These are phyloP conservation scores for Basidiobolus meristosporus DNA, from an alignment of 371 early-diverging fungal species.

Conservation along the genomic window DNA sequence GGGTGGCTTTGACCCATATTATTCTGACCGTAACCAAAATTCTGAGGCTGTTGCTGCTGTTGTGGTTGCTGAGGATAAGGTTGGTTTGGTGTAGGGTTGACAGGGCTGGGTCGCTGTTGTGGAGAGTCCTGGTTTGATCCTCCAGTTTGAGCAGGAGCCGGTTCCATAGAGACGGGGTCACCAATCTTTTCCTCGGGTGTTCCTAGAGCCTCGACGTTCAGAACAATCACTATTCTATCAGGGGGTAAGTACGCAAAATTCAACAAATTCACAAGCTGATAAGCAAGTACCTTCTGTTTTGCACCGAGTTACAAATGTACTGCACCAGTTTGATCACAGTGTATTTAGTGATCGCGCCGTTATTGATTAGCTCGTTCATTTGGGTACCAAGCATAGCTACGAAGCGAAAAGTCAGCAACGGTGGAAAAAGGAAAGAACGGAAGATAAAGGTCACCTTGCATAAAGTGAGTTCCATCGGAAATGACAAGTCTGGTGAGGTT, in stretches of 20 bases:
- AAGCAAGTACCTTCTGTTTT: constrained; percentile 23
- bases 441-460: constrained; percentile 28
- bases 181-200: constrained; percentile 2
- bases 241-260: neutral
- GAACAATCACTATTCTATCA: constrained; percentile 27
- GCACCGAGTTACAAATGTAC: constrained; percentile 25
- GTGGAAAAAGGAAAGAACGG: neutral
- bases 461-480: constrained; percentile 40
- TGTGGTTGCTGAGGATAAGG: no score
- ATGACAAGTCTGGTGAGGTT: constrained; percentile 25
- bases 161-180: constrained; percentile 1
- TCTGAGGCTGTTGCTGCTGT: no score
- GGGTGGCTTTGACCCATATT: no score
- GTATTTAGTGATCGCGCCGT: constrained; percentile 20
- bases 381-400: constrained; percentile 42
- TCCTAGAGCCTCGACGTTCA: constrained; percentile 14
- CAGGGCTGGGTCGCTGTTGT: no score
- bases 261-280: neutral
- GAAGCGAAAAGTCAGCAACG: neutral
- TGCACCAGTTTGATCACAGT: constrained; percentile 24
- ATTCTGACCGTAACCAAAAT: no score
- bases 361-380: constrained; percentile 20
- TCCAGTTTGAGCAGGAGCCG: neutral
- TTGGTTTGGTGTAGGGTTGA: no score
- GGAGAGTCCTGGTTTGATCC: constrained; percentile 1